Base-by-base conservation (phyloP, 805 yeast genomes). In the Nakazawaea peltata region DNA sequence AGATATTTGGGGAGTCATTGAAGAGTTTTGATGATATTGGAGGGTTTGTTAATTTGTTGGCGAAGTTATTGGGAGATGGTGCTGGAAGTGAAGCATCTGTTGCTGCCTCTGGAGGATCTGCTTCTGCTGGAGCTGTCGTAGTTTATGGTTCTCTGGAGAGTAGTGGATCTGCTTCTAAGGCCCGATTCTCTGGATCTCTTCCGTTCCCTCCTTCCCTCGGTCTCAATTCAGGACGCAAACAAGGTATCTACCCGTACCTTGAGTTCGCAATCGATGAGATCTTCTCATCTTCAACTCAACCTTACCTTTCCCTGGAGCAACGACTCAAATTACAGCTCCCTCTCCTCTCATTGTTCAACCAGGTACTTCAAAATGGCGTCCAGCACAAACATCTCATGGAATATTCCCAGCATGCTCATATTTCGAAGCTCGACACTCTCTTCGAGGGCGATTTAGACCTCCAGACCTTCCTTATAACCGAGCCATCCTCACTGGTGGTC, bases 201-300 rank as follows among this genome's bases (percentile, higher is more conserved):
- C 11, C 64, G 74, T 10, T 81, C 66, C 46, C 95, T 95, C 1
- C 46, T 61, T 5, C 69, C 34, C 52, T 86, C 19, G 95, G 95
- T 0, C 17, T 37, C n/a, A 51, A 52, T 2, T 61, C 64, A 0
- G 71, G 76, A 43, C 67, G 94, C 46, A 70, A 61, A 22, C 67
- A 65, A 22, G 95, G 95, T 2, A 56, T 86, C 5, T 74, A 87
- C 74, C 86, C 92, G 3, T 90, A 88, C 47, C 53, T 83, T 36
- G 90, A 85, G 35, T 86, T 74, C 46, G 51, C 87, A 11, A 49
- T 82, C n/a, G 58, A 68, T 10, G 82, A 81, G 28, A 73, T 87
- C 0, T 74, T 87, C 44, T 70, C 68, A 5, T 69, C 73, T 18
- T 60, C 83, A 2, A 49, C 58, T 2, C 54, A 63, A 7, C 52